A percentile compares a stretch with the other conserved stretches of the same genome.
These are phyloP conservation scores for Tripterygium wilfordii DNA, from an alignment of 177 flowering plant genomes.

Conservation along the genomic window DNA sequence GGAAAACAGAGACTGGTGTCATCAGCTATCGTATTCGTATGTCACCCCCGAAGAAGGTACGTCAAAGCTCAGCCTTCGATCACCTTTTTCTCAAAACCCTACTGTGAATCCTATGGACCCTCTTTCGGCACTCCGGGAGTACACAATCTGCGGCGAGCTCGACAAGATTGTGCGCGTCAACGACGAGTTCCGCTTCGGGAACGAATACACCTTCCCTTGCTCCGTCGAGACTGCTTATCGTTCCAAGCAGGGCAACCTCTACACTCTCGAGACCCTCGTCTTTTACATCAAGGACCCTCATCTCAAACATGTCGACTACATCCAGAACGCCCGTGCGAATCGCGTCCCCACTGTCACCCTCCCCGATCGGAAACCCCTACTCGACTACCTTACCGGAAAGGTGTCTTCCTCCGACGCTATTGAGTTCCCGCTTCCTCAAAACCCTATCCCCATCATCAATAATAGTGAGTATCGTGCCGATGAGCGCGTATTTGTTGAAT, in stretches of 20 bases:
- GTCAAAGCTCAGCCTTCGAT: no score
- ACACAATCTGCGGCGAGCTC: conserved; percentile 69
- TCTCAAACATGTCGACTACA: conserved; percentile 71
- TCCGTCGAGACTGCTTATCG: conserved; percentile 65
- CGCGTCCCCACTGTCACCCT: conserved; percentile 67
- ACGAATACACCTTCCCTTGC: conserved; percentile 70
- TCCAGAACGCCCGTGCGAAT: conserved; percentile 53
- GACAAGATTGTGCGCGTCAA: conserved; percentile 53
- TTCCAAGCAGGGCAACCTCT: conserved; percentile 76
- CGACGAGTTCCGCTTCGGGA: conserved; percentile 73
- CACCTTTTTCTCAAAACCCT: neutral
- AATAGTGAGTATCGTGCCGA: conserved; percentile 25
- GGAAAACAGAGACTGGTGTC: no score
- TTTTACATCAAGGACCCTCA: conserved; percentile 63
- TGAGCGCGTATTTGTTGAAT: conserved; percentile 1
- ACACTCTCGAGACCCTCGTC: conserved; percentile 83
- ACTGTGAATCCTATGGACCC: conserved; percentile 58
- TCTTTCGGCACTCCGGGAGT: conserved; percentile 80
- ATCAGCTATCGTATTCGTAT: no score
- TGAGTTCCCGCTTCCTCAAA: conserved; percentile 38
- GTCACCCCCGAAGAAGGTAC: no score
- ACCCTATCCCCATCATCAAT: conserved; percentile 3
- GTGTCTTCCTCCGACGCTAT: conserved; percentile 66
- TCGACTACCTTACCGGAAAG: conserved; percentile 78
- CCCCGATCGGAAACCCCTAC: conserved; percentile 77